Evolutionary conservation across 2,329 filamentous ascomycete genomes (phyloP).

Genomic region (Emergomyces orientalis): DNA sequence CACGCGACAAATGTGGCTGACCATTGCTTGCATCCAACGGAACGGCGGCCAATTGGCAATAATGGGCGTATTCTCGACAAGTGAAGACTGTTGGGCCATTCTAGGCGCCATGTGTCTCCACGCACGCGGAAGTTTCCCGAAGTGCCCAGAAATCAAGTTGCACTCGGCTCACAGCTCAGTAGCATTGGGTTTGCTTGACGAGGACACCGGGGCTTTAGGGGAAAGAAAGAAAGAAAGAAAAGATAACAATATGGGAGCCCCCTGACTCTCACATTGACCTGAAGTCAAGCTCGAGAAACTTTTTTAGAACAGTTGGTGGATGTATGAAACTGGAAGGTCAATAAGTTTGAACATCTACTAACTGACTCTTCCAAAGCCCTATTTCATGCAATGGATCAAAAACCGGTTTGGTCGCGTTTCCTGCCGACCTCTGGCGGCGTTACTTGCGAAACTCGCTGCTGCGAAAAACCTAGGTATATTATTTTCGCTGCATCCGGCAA

Average conservation of each 20-base stretch:
- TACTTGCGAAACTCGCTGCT: background rate
- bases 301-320: background rate
- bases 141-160: background rate
- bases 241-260: too few species aligned
- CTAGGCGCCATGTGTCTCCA: background rate
- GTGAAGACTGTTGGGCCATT: background rate
- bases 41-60: background rate
- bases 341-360: background rate
- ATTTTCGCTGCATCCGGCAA: background rate
- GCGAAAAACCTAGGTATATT: background rate
- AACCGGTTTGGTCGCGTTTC: background rate
- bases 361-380: background rate
- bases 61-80: background rate
- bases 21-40: background rate
- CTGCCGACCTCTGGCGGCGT: background rate
- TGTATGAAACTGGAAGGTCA: background rate
- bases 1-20: background rate
- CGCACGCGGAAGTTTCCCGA: background rate
- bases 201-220: background rate
- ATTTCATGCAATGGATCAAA: background rate
- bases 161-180: background rate
- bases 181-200: background rate
- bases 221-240: background rate
- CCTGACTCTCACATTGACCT: too few species aligned
- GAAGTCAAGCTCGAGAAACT: background rate